A percentile compares a stretch with the other conserved stretches of the same genome.
These are phyloP conservation scores for Raphanus hybrid DNA, from an alignment of 441 rosid genomes.

Conservation along the genomic window DNA sequence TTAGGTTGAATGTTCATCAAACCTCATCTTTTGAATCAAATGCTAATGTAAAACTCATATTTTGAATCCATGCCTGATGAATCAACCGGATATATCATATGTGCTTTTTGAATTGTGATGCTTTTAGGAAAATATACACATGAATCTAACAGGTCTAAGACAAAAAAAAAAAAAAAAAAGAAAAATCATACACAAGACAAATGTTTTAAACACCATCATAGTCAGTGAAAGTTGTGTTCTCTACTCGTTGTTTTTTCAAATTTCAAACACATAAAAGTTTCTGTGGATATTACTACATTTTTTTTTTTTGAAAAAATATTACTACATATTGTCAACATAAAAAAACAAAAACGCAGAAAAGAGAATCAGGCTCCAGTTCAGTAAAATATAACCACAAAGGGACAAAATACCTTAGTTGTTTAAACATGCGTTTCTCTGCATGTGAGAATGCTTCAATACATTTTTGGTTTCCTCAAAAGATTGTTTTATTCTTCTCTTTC, in stretches of 20 bases:
- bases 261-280: neutral
- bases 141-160: conserved; percentile 28
- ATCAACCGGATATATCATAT: neutral
- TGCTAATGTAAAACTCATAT: conserved; percentile 2
- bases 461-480: neutral
- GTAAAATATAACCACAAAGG: conserved; percentile 38
- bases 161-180: neutral
- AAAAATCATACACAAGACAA: conserved; percentile 8
- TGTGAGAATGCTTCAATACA: conserved; percentile 33
- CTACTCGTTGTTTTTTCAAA: conserved; percentile 28
- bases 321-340: conserved; percentile 22
- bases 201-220: conserved; percentile 29
- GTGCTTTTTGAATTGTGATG: conserved; percentile 5
- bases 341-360: conserved; percentile 27
- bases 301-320: neutral
- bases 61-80: conserved; percentile 7
- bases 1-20: conserved; percentile 3
- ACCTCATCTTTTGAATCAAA: neutral
- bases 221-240: conserved; percentile 35
- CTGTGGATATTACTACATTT: neutral
- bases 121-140: conserved; percentile 17
- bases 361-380: conserved; percentile 43
- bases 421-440: conserved; percentile 39
- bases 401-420: conserved; percentile 37
- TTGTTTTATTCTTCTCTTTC: conserved; percentile 15